Conservation (phyloP, 2,329 filamentous ascomycete genomes). For the Aspergillus fijiensis region DNA sequence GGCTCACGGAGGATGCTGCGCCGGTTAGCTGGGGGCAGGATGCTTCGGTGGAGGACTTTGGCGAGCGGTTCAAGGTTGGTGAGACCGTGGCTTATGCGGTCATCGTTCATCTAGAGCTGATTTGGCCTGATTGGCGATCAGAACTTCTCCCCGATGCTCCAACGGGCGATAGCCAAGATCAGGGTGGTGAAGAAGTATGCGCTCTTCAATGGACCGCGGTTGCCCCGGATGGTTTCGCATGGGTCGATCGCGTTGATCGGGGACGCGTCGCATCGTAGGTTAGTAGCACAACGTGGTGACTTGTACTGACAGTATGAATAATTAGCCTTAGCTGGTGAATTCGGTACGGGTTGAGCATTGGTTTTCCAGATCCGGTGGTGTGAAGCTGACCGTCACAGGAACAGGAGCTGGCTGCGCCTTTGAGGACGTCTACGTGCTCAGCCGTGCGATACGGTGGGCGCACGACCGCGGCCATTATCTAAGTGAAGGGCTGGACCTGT, state of each 20-base stretch:
- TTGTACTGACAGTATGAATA: not conserved
- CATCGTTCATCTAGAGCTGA: no score
- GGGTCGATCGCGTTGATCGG: constrained; percentile 14
- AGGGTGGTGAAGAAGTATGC: constrained; percentile 15
- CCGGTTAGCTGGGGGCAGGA: constrained; percentile 16
- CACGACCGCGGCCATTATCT: not conserved
- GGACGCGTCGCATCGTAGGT: constrained; percentile 18
- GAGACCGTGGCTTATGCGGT: no score
- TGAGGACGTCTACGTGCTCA: constrained; percentile 16
- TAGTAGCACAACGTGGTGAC: no score
- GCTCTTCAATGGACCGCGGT: constrained; percentile 12
- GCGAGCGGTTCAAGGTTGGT: constrained; percentile 9
- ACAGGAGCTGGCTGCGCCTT: constrained; percentile 16
- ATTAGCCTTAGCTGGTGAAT: constrained; percentile 14
- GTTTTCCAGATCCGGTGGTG: no score
- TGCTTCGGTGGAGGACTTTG: constrained; percentile 12
- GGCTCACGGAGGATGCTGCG: not conserved
- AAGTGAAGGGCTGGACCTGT: constrained; percentile 5
- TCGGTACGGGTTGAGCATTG: constrained; percentile 1
- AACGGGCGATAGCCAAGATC: constrained; percentile 7
- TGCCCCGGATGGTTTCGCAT: constrained; percentile 5
- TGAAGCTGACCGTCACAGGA: not conserved
- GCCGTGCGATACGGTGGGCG: constrained; percentile 10
- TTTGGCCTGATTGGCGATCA: not conserved
- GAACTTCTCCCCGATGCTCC: constrained; percentile 11